Conservation (phyloP, 1,284 basidiomycete genomes). For the Tylopilus microsporus region DNA sequence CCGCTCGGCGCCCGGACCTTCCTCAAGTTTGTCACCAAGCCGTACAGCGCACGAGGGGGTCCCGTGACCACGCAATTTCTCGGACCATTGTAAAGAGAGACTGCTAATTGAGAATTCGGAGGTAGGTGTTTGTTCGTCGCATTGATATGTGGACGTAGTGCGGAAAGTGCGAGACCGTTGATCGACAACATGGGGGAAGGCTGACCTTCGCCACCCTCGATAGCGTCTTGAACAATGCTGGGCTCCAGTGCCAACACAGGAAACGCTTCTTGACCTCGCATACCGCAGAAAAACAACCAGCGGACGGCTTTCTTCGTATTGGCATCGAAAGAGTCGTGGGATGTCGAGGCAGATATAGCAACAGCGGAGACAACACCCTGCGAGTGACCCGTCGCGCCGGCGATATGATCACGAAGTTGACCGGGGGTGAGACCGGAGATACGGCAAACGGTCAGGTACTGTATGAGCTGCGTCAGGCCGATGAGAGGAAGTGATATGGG, state of each 20-base stretch:
- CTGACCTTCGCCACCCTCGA: constrained; percentile 89
- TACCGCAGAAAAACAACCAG: constrained; percentile 91
- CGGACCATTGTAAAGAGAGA: constrained; percentile 91
- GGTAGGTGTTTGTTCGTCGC: constrained; percentile 88
- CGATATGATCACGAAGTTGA: constrained; percentile 71
- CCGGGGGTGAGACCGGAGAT: constrained; percentile 74
- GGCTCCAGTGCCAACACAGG: constrained; percentile 91
- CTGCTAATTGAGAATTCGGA: constrained; percentile 70
- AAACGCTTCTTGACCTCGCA: constrained; percentile 92
- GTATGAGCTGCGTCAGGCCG: constrained; percentile 90
- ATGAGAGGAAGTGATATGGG: constrained; percentile 96
- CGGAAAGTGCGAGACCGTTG: constrained; percentile 74
- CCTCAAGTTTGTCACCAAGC: constrained; percentile 85
- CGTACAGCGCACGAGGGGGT: constrained; percentile 87
- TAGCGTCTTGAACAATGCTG: constrained; percentile 77
- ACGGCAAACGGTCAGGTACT: constrained; percentile 82
- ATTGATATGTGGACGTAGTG: constrained; percentile 77
- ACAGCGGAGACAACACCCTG: constrained; percentile 95
- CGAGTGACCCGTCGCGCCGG: constrained; percentile 92
- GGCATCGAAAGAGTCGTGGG: constrained; percentile 66
- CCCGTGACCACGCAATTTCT: constrained; percentile 92
- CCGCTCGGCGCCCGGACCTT: constrained; percentile 86
- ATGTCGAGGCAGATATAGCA: constrained; percentile 76
- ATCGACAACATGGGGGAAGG: constrained; percentile 94
- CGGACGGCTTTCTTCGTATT: constrained; percentile 82